These are phyloP conservation scores for Buxus sempervirens DNA, from an alignment of 164 flowering plant genomes.

Conservation along the genomic window DNA sequence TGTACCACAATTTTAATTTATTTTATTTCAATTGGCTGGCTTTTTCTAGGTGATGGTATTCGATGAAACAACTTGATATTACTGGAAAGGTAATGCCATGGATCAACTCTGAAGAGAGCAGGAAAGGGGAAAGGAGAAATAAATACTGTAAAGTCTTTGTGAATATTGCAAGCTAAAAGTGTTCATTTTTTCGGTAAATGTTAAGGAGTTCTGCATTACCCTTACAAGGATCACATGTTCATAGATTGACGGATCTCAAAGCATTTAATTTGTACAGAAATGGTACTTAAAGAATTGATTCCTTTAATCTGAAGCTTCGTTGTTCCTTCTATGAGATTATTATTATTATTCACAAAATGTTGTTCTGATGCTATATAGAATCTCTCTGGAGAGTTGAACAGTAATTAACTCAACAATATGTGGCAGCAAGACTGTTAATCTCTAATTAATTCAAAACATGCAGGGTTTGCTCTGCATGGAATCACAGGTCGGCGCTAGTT, in stretches of 20 bases:
- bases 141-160: slow-evolving; percentile 31
- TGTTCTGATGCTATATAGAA: too few relatives aligned
- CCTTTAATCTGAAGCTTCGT: too few relatives aligned
- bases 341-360: too few relatives aligned
- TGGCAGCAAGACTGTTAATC: too few relatives aligned
- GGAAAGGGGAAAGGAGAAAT: neutral
- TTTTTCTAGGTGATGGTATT: slow-evolving; percentile 53
- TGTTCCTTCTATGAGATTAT: too few relatives aligned
- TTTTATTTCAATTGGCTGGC: slow-evolving; percentile 3
- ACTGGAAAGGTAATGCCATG: slow-evolving; percentile 17
- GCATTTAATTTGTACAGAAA: too few relatives aligned
- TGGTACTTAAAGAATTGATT: too few relatives aligned
- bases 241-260: neutral
- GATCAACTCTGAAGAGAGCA: slow-evolving; percentile 1
- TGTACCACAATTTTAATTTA: neutral
- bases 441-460: too few relatives aligned
- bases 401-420: too few relatives aligned
- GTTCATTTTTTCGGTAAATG: slow-evolving; percentile 19
- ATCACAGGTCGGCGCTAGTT: too few relatives aligned
- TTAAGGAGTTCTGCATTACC: slow-evolving; percentile 12
- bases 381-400: too few relatives aligned
- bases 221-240: neutral
- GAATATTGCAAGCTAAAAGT: slow-evolving; percentile 29
- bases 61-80: slow-evolving; percentile 53
- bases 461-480: too few relatives aligned